Evolutionary conservation across 352 stramenopile genomes (phyloP), one percentile per base, ranked within the genome.

Genomic region (Plasmopara halstedii): DNA sequence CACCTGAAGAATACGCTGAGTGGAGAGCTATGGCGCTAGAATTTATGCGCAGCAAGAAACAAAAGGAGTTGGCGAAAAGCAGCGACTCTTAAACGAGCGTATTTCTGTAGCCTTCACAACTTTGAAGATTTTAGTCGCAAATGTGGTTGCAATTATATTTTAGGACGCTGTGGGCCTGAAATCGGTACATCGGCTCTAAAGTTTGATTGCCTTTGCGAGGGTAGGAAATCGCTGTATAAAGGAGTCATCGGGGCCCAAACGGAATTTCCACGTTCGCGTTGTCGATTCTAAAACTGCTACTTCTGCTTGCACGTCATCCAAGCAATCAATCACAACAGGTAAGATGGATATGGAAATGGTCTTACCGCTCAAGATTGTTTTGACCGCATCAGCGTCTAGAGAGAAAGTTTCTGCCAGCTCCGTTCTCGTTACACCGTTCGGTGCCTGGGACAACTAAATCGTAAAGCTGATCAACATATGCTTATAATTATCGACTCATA

Each of bases 241-340:
- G 29, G 55, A 67, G 22, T 80, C 55, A 37, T 86, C 74, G n/a
- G 53, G 47, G 11, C 42, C 53, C 15, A 72, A 21, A 25, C 76
- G 76, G 25, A 86, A 76, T 25, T 44, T 62, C 71, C 74, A 86
- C 29, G 50, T 80, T 17, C 74, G 59, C 21, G 67, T 70, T 19
- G 48, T 35, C 5, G 58, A 36, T 23, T 86, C 64, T 13, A 86
- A 39, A 27, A 56, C 38, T 29, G 69, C 70, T 35, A 84, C 68
- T 17, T 78, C 74, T 83, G 26, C n/a, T n/a, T n/a, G n/a, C n/a
- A n/a, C 6, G 50, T 6, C n/a, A 34, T 5, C 25, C 9, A 42
- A 14, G 20, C 5, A 15, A 42, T 39, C 13, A 47, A 26, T 50
- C 26, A 50, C 31, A n/a, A 33, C 9, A n/a, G n/a, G n/a, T n/a